A percentile compares a stretch with the other conserved stretches of the same genome.
Conservation (phyloP, 345 rosid species). For the Citrus reticulata region DNA sequence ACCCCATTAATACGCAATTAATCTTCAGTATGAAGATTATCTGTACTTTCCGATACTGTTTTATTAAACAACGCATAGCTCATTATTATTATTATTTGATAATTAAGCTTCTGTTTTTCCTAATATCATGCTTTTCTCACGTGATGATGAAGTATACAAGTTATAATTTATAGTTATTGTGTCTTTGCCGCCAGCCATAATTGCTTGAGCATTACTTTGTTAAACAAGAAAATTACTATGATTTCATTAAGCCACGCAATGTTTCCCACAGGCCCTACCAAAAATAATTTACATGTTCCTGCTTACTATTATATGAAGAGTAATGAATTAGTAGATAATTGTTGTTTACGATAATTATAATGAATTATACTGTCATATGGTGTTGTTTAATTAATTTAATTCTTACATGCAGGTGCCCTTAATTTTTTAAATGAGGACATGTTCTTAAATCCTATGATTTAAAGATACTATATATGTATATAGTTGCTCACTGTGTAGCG, state of each 20-base stretch:
- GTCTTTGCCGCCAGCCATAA: slow-evolving; percentile 1
- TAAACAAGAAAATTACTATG: slow-evolving; percentile 9
- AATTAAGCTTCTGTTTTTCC: background rate
- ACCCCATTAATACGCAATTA: slow-evolving; percentile 1
- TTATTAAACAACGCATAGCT: background rate
- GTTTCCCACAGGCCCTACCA: slow-evolving; percentile 12
- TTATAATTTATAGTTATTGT: background rate
- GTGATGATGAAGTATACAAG: background rate
- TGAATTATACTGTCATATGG: too few species aligned
- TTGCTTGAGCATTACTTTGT: background rate
- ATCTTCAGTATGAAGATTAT: background rate
- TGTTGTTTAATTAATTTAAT: too few species aligned
- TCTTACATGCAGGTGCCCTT: rapidly evolving
- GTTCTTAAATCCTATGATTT: too few species aligned
- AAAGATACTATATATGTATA: too few species aligned
- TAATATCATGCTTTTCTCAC: slow-evolving; percentile 6
- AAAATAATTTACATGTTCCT: background rate
- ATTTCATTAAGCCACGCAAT: slow-evolving; percentile 18
- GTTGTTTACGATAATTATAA: too few species aligned
- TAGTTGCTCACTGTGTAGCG: too few species aligned
- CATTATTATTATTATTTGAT: background rate
- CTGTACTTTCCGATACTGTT: background rate
- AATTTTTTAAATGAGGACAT: too few species aligned
- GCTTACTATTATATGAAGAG: too few species aligned
- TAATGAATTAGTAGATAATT: background rate